Evolutionary conservation across 306 rosid genomes (phyloP).

Genomic region (Acacia acuminata): DNA sequence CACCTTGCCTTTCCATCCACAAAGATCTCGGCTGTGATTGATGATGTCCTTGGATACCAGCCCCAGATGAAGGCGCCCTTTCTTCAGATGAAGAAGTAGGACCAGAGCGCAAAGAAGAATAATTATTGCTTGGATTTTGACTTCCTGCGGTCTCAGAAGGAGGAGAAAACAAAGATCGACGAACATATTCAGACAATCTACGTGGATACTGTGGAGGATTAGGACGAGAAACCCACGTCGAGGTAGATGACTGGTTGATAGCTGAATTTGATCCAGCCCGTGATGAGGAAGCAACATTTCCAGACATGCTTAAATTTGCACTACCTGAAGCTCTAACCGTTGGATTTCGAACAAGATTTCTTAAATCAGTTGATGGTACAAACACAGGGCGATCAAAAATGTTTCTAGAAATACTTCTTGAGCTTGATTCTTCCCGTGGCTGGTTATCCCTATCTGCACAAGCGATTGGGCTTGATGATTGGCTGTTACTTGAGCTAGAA

Average conservation of each 20-base stretch:
- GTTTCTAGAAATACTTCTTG: constrained; percentile 60
- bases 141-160: constrained; percentile 60
- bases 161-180: constrained; percentile 67
- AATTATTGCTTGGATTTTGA: constrained; percentile 49
- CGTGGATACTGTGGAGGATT: constrained; percentile 61
- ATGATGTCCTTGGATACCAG: constrained; percentile 47
- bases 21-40: constrained; percentile 56
- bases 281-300: constrained; percentile 65
- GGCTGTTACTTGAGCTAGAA: constrained; percentile 57
- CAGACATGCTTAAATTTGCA: constrained; percentile 50
- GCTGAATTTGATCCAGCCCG: constrained; percentile 52
- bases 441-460: constrained; percentile 54
- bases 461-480: constrained; percentile 48
- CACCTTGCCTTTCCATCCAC: constrained; percentile 77
- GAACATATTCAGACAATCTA: constrained; percentile 72
- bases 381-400: constrained; percentile 63
- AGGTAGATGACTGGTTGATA: constrained; percentile 53
- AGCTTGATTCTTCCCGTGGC: constrained; percentile 49
- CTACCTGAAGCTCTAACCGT: constrained; percentile 47
- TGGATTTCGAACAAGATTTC: constrained; percentile 59
- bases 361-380: constrained; percentile 61
- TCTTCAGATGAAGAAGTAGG: constrained; percentile 55
- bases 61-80: constrained; percentile 47
- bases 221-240: constrained; percentile 60
- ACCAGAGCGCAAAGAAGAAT: constrained; percentile 54